phyloP scores from a whole-genome alignment of 2,329 filamentous ascomycete genomes.

The Bisporella sp. region DNA sequence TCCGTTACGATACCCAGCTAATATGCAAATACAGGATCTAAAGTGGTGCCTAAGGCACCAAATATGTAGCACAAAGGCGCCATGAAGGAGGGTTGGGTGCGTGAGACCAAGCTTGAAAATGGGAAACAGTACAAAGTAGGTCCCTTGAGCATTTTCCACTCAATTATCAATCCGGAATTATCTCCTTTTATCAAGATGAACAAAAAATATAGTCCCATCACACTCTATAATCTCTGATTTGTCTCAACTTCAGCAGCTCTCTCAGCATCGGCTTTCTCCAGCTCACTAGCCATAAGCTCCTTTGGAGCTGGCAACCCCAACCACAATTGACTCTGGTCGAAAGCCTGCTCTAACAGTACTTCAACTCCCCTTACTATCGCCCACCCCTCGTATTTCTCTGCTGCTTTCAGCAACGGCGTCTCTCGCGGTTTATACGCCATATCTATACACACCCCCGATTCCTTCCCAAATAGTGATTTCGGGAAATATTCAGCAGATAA shows the following conservation, averaged over 20 bases:
- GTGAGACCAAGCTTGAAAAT: neutral
- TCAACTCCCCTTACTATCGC: neutral
- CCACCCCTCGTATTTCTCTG: neutral
- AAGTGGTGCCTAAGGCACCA: neutral
- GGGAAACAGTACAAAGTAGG: neutral
- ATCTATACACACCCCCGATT: slow-evolving; percentile 1
- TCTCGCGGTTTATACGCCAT: slow-evolving; percentile 5
- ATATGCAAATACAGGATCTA: neutral
- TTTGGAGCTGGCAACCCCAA: neutral
- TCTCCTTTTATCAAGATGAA: neutral
- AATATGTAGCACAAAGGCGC: neutral
- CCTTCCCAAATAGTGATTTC: neutral
- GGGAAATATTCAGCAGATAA: neutral
- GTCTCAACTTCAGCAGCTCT: neutral
- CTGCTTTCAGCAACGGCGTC: slow-evolving; percentile 1
- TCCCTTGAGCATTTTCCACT: neutral
- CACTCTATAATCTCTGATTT: neutral
- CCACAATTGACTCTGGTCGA: neutral
- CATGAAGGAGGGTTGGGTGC: neutral
- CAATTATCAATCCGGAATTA: neutral
- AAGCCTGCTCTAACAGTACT: neutral
- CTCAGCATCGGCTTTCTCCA: slow-evolving; percentile 1
- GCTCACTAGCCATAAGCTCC: neutral
- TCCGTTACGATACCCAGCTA: neutral
- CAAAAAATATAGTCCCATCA: neutral